These are phyloP conservation scores for Podospora pseudoanserina DNA, from an alignment of 495 filamentous ascomycete species.

Conservation along the genomic window DNA sequence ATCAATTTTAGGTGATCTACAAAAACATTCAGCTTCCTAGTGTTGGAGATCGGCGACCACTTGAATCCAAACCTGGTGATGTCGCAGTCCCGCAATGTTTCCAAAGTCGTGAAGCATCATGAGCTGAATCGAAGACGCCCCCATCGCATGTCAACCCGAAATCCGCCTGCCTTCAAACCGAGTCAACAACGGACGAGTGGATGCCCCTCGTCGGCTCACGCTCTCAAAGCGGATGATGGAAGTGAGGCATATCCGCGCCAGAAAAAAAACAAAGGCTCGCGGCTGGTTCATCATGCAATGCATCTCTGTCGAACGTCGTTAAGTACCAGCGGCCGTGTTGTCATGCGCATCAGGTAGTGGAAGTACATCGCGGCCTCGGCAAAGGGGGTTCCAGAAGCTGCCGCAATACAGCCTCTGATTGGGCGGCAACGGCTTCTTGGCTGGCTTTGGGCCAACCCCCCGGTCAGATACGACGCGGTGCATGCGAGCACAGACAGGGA, in stretches of 20 bases:
- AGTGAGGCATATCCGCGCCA: conserved; percentile 24
- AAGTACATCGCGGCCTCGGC: conserved; percentile 25
- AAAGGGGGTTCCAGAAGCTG: conserved; percentile 33
- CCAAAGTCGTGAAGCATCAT: not conserved
- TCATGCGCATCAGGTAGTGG: conserved; percentile 23
- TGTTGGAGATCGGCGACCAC: not conserved
- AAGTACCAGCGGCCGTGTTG: not conserved
- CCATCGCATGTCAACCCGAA: not conserved
- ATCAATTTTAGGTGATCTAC: conserved; percentile 1
- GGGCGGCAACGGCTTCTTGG: conserved; percentile 18
- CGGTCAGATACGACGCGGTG: conserved; percentile 30
- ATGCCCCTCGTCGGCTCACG: not conserved
- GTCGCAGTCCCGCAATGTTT: not conserved
- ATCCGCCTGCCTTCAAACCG: not conserved
- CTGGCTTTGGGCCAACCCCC: conserved; percentile 27
- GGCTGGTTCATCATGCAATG: not conserved
- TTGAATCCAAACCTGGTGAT: not conserved
- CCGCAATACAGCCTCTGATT: conserved; percentile 24
- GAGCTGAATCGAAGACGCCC: not conserved
- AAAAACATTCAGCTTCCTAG: not conserved
- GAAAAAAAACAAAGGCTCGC: conserved; percentile 9
- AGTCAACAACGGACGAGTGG: not conserved
- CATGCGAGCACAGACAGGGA: conserved; percentile 33
- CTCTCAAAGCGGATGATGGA: not conserved
- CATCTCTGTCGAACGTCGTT: conserved; percentile 12